Base-by-base conservation (phyloP, 1,284 basidiomycete genomes). In the Sphaerobolus stellatus region DNA sequence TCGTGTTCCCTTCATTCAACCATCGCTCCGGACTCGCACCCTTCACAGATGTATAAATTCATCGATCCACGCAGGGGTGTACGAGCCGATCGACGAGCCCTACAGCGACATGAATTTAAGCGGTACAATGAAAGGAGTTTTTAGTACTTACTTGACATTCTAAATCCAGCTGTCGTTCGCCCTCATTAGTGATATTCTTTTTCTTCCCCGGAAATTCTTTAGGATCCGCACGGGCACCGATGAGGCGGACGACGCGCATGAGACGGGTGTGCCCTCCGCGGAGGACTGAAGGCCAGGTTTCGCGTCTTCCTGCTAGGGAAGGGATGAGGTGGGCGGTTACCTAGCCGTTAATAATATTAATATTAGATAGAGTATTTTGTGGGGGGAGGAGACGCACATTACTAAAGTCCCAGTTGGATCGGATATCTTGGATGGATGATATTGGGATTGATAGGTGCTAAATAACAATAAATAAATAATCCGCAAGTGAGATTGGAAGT, bases 41-140 rank as follows among this genome's bases (percentile, higher is more conserved):
- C 22, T 78, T 74, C 2, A 84, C 83, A 5, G 87, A 90, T 66
- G 74, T 78, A 61, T 84, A 77, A 61, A 88, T 64, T 90, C 88
- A 62, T 90, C 88, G 56, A 88, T 64, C 89, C 89, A 92, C 60
- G 85, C 79, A 0, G 84, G 82, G n/a, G 82, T 83, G 68, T 88
- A 91, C 2, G 66, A 71, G 13, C 89, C 89, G 40, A 90, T 79
- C 52, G 86, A 89, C 3, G 89, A 91, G 1, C 88, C 88, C 87
- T 90, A 58, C 11, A 55, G 36, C 16, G 56, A 44, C 18, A 44
- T 30, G 7, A 14, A 5, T 31, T 11, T n/a, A 44, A 44, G 22
- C 4, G 38, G 13, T 9, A 43, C 4, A 25, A 33, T n/a, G 2
- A 5, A 20, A 8, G 20, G 25, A 18, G 47, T 34, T 13, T n/a